Conservation (phyloP, 306 rosid genomes). For the Arachis stenosperma region DNA sequence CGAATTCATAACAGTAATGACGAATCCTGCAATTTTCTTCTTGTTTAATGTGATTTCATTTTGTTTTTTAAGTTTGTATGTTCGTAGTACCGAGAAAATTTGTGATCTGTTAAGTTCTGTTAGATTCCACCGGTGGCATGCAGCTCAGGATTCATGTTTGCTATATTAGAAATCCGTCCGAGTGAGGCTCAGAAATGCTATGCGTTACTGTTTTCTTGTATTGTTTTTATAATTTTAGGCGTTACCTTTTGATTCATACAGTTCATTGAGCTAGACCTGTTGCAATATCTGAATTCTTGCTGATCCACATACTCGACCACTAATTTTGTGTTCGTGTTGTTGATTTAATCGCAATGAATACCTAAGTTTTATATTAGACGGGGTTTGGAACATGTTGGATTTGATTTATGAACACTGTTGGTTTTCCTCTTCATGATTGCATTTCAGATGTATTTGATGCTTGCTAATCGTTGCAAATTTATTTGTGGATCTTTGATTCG, state of each 20-base stretch:
- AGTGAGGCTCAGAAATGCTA: background rate
- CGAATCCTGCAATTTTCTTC: background rate
- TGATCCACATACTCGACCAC: background rate
- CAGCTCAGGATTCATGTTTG: background rate
- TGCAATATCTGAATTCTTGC: slow-evolving; percentile 8
- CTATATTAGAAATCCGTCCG: background rate
- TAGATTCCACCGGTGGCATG: slow-evolving; percentile 3
- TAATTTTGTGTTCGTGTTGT: background rate
- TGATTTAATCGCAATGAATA: background rate
- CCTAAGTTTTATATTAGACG: background rate
- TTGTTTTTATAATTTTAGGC: background rate
- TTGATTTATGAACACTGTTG: background rate
- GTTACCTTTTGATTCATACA: no score
- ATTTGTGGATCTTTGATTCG: slow-evolving; percentile 12
- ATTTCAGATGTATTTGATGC: background rate
- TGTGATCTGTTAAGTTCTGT: background rate
- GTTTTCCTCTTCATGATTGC: background rate
- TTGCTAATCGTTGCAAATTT: slow-evolving; percentile 1
- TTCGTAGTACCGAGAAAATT: background rate
- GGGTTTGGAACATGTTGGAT: slow-evolving; percentile 2
- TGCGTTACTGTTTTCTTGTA: slow-evolving; percentile 1
- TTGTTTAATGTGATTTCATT: background rate
- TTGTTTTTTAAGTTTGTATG: background rate
- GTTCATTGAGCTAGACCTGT: slow-evolving; percentile 16
- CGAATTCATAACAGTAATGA: background rate